A percentile compares a stretch with the other conserved stretches of the same genome.
Conservation (phyloP, 495 filamentous ascomycete genomes). For the Staphylotrichum tortipilum region DNA sequence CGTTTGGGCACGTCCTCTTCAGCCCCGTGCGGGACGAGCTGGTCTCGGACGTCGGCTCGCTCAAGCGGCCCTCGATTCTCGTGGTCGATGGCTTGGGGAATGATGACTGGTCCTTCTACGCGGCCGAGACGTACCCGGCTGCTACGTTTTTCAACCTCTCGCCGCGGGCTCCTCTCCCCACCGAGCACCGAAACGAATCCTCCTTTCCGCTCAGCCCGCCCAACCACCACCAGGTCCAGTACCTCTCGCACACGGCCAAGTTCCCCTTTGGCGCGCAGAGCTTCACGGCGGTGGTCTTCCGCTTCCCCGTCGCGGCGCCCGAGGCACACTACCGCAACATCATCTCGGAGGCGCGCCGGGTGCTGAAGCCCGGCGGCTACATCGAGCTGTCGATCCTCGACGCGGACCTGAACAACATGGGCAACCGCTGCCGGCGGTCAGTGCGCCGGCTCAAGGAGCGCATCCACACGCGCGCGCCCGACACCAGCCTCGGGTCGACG, state of each 20-base stretch:
- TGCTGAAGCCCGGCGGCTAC: constrained; percentile 82
- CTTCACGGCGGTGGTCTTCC: constrained; percentile 78
- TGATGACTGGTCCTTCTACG: constrained; percentile 97
- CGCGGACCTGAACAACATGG: constrained; percentile 81
- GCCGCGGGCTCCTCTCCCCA: constrained; percentile 36
- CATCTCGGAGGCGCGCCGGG: constrained; percentile 80
- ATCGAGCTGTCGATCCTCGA: constrained; percentile 82
- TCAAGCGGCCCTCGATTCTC: constrained; percentile 58
- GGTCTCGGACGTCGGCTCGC: constrained; percentile 34
- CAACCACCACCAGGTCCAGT: constrained; percentile 81
- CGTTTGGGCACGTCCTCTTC: constrained; percentile 90
- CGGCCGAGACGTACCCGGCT: constrained; percentile 79
- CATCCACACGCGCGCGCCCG: constrained; percentile 50
- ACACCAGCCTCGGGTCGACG: constrained; percentile 61
- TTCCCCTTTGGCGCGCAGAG: constrained; percentile 84
- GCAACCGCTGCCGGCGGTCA: constrained; percentile 62
- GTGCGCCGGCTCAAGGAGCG: constrained; percentile 70
- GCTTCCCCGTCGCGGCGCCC: constrained; percentile 71
- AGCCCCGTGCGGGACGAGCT: constrained; percentile 82
- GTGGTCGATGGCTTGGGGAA: constrained; percentile 80
- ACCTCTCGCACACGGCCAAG: constrained; percentile 52
- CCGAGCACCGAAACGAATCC: constrained; percentile 25
- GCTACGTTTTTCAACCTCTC: constrained; percentile 81
- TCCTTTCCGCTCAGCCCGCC: constrained; percentile 53
- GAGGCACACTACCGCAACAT: constrained; percentile 70